A percentile compares a stretch with the other conserved stretches of the same genome.
Evolutionary conservation across 2,329 filamentous ascomycete species (phyloP).

Genomic region (Geosmithia flava): DNA sequence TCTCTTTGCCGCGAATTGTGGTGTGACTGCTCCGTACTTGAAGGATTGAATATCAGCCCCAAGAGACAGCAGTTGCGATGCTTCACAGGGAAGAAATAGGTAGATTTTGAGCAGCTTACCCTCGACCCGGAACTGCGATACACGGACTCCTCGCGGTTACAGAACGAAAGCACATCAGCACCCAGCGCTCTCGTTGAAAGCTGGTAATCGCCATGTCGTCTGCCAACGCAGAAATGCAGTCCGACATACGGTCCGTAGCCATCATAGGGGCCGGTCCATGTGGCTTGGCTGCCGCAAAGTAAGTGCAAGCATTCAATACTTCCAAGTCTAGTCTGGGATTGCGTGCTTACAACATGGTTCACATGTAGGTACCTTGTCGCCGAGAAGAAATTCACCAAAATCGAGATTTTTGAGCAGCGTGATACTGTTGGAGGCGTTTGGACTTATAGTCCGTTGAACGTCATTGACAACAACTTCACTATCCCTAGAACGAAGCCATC

Average conservation of each 20-base stretch:
- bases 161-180: too few species aligned
- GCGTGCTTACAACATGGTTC: not conserved
- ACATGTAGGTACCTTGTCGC: slow-evolving; percentile 50
- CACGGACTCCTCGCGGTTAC: too few species aligned
- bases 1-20: too few species aligned
- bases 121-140: too few species aligned
- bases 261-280: slow-evolving; percentile 64
- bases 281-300: slow-evolving; percentile 48
- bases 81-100: too few species aligned
- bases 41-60: too few species aligned
- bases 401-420: slow-evolving; percentile 61
- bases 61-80: too few species aligned
- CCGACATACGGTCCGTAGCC: slow-evolving; percentile 38
- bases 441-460: slow-evolving; percentile 40
- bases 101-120: too few species aligned
- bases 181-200: too few species aligned
- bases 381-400: slow-evolving; percentile 46
- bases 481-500: slow-evolving; percentile 17
- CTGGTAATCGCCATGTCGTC: too few species aligned
- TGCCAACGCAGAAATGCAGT: not conserved
- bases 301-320: slow-evolving; percentile 2
- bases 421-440: slow-evolving; percentile 55
- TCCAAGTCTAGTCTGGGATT: too few species aligned
- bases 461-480: slow-evolving; percentile 12
- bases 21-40: too few species aligned